Conservation (phyloP, 805 yeast species). For the Wickerhamiella qilinensis region DNA sequence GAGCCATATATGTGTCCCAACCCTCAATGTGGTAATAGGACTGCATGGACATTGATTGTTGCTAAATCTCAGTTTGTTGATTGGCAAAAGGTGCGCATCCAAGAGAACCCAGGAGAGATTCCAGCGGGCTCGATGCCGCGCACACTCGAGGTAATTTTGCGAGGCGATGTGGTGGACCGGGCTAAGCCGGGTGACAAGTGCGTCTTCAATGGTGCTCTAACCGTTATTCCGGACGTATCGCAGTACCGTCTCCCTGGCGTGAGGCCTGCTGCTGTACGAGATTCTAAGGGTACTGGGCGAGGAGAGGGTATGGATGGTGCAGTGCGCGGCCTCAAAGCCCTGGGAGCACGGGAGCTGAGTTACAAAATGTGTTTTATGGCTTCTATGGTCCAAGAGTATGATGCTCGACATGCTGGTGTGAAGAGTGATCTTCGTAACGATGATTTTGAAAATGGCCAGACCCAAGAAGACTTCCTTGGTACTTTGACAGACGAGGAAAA, state of each 20-base stretch:
- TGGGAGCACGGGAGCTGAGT: slow-evolving; percentile 91
- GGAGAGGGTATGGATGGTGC: slow-evolving; percentile 66
- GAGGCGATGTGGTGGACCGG: slow-evolving; percentile 89
- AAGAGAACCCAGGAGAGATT: slow-evolving; percentile 89
- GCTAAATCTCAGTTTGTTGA: slow-evolving; percentile 77
- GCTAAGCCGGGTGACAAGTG: slow-evolving; percentile 97
- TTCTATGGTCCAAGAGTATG: slow-evolving; percentile 65
- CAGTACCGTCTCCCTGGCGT: slow-evolving; percentile 93
- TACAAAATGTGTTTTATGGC: slow-evolving; percentile 85
- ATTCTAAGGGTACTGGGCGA: slow-evolving; percentile 38
- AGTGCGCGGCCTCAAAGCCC: slow-evolving; percentile 69
- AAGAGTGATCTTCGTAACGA: slow-evolving; percentile 25
- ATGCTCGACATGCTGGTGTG: slow-evolving; percentile 21
- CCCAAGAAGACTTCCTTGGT: slow-evolving; percentile 67
- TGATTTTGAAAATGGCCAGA: slow-evolving; percentile 36
- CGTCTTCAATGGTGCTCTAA: slow-evolving; percentile 83
- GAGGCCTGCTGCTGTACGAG: slow-evolving; percentile 68
- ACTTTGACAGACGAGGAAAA: slow-evolving; percentile 70
- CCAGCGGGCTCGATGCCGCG: slow-evolving; percentile 99
- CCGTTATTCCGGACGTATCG: slow-evolving; percentile 85
- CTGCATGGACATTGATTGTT: slow-evolving; percentile 70
- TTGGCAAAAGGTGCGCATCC: slow-evolving; percentile 93
- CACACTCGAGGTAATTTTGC: slow-evolving; percentile 74
- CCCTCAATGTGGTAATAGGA: slow-evolving; percentile 74
- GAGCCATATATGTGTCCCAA: slow-evolving; percentile 88